Percentiles rank a stretch among this genome's conserved stretches.
Evolutionary conservation across 2,329 filamentous ascomycete genomes (phyloP).

Genomic region (Neoarthrinium moseri): DNA sequence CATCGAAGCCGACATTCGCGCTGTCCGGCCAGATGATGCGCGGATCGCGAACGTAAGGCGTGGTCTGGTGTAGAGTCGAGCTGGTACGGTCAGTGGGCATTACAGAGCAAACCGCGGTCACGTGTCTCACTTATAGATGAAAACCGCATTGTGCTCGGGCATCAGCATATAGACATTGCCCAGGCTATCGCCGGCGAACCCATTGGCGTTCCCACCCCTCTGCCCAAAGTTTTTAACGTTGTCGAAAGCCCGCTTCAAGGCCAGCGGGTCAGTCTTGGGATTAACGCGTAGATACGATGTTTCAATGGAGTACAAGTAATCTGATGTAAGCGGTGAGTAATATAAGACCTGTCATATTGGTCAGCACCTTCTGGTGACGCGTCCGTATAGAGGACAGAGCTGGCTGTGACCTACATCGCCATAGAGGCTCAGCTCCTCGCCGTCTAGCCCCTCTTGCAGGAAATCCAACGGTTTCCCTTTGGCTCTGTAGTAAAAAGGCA

Average conservation of each 20-base stretch:
- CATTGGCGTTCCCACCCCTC: constrained; percentile 42
- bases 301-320: constrained; percentile 31
- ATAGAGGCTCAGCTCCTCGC: constrained; percentile 25
- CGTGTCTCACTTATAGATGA: constrained; percentile 35
- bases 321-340: constrained; percentile 37
- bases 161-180: constrained; percentile 45
- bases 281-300: constrained; percentile 33
- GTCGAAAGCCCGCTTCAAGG: constrained; percentile 37
- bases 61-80: constrained; percentile 31
- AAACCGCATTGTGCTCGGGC: constrained; percentile 43
- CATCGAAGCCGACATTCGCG: constrained; percentile 38
- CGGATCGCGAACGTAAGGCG: constrained; percentile 37
- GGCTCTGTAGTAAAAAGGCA: constrained; percentile 29
- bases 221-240: constrained; percentile 45
- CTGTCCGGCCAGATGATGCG: constrained; percentile 43
- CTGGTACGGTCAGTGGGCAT: constrained; percentile 8
- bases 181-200: constrained; percentile 40
- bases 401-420: constrained; percentile 18
- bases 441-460: constrained; percentile 31
- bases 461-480: constrained; percentile 21
- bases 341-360: constrained; percentile 32
- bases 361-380: no score
- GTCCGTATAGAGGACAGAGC: no score
- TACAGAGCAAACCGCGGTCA: no score
- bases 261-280: constrained; percentile 27